Percentiles rank a stretch among this genome's conserved stretches.
These are phyloP conservation scores for Syzygium jambos DNA, from an alignment of 345 rosid genomes.

Conservation along the genomic window DNA sequence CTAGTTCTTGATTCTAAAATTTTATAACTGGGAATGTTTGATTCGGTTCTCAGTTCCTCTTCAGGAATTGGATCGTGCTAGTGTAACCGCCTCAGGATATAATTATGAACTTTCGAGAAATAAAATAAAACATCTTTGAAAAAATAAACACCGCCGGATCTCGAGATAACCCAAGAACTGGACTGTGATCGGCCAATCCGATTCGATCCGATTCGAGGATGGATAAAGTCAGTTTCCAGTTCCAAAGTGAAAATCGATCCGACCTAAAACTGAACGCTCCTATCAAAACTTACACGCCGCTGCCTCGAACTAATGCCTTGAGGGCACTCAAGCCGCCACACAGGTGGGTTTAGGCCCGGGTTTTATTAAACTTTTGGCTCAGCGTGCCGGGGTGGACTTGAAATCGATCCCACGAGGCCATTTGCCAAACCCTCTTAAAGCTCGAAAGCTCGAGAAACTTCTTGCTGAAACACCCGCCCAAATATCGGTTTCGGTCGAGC, in stretches of 20 bases:
- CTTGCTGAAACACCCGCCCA: background rate
- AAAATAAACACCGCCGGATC: fast-evolving
- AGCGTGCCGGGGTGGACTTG: background rate
- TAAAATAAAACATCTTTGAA: background rate
- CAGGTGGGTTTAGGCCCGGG: fast-evolving
- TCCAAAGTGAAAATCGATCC: fast-evolving
- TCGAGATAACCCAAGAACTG: background rate
- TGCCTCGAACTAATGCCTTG: background rate
- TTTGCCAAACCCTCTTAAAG: background rate
- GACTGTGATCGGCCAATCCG: background rate
- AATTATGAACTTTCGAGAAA: background rate
- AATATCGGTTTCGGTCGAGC: background rate
- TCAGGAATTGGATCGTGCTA: fast-evolving
- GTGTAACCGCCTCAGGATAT: fast-evolving
- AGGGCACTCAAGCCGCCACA: background rate
- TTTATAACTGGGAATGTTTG: fast-evolving
- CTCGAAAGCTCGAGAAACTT: background rate
- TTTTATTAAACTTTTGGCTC: background rate
- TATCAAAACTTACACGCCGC: fast-evolving
- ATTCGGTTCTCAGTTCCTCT: fast-evolving
- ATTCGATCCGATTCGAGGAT: fast-evolving
- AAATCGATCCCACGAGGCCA: background rate
- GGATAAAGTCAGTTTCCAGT: background rate
- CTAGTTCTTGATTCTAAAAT: fast-evolving
- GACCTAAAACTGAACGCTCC: fast-evolving